A percentile compares a stretch with the other conserved stretches of the same genome.
Evolutionary conservation across 108 stramenopile species (phyloP).

Genomic region (Hondaea fermentalgiana): DNA sequence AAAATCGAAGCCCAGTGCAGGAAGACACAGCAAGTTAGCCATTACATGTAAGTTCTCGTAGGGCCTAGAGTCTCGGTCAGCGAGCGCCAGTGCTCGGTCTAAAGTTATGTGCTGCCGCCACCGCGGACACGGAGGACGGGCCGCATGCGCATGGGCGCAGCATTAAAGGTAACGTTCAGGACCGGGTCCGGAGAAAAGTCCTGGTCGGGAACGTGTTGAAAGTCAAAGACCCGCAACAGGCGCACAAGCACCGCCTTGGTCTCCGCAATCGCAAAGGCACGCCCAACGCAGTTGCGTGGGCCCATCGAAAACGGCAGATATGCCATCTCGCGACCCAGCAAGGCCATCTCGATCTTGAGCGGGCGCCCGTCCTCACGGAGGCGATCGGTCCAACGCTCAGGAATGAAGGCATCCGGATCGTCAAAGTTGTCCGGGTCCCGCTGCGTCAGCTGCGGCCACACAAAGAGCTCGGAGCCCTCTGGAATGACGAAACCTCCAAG

Average conservation of each 20-base stretch:
- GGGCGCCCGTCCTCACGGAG: background rate
- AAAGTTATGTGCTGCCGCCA: too few species aligned
- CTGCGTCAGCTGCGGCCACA: background rate
- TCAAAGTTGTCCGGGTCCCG: background rate
- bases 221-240: background rate
- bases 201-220: background rate
- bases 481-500: background rate
- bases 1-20: too few species aligned
- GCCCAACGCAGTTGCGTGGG: conserved; percentile 19
- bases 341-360: background rate
- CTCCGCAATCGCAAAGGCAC: background rate
- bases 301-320: conserved; percentile 22
- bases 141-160: too few species aligned
- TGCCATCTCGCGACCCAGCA: background rate
- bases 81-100: too few species aligned
- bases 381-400: conserved; percentile 6
- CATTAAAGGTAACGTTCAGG: too few species aligned
- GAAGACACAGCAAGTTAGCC: too few species aligned
- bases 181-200: too few species aligned
- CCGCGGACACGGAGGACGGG: too few species aligned
- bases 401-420: background rate
- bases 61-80: too few species aligned
- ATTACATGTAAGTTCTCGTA: too few species aligned
- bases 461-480: background rate
- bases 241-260: background rate